Evolutionary conservation across 331 rosid genomes (phyloP).

Genomic region (Dryas integrifolia): DNA sequence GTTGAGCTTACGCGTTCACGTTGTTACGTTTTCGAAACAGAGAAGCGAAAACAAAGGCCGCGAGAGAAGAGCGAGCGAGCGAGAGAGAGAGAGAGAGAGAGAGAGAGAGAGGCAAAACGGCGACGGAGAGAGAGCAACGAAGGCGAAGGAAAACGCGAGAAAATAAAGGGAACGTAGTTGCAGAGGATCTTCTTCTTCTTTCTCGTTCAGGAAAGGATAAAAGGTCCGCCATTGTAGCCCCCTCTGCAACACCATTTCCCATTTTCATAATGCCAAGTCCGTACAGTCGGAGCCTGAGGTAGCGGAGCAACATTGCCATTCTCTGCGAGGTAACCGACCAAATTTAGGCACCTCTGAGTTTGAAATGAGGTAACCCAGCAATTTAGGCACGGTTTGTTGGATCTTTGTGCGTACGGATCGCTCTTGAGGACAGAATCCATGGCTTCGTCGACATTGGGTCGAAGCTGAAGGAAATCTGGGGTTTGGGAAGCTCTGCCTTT

Average conservation of each 20-base stretch:
- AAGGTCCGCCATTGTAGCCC: constrained; percentile 43
- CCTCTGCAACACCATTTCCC: constrained; percentile 54
- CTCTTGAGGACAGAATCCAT: constrained; percentile 16
- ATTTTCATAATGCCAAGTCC: constrained; percentile 14
- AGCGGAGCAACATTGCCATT: constrained; percentile 22
- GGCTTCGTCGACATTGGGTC: constrained; percentile 36
- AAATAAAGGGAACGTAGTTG: constrained; percentile 37
- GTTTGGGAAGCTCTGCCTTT: constrained; percentile 43
- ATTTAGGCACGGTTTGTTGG: constrained; percentile 24
- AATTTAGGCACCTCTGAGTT: neutral
- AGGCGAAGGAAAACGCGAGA: constrained; percentile 34
- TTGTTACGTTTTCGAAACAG: constrained; percentile 15
- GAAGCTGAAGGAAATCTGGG: constrained; percentile 42
- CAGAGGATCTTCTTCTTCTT: constrained; percentile 46
- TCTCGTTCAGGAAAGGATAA: constrained; percentile 12
- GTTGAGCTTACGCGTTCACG: constrained; percentile 31
- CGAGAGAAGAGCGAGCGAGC: neutral
- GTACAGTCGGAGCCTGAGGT: constrained; percentile 14
- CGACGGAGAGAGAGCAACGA: constrained; percentile 12
- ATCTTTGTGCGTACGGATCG: constrained; percentile 21
- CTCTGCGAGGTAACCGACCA: neutral
- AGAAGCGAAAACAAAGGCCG: constrained; percentile 14
- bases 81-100: neutral
- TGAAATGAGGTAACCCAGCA: neutral
- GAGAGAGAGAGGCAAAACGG: neutral